phyloP scores from a whole-genome alignment of 257 asterid genomes.

The Paulownia fortunei region DNA sequence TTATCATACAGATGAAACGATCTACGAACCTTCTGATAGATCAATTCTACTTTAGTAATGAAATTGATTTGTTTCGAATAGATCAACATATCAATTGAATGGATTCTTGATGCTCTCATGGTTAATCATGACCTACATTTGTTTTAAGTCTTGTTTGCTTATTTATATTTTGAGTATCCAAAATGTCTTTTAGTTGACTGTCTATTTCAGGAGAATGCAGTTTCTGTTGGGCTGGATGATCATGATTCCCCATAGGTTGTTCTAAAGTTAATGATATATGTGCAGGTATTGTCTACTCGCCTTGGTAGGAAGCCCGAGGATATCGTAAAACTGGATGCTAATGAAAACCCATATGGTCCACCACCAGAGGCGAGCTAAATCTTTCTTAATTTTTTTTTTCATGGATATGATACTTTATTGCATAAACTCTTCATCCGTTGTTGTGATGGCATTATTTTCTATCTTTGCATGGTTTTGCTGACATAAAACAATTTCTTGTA shows the following conservation, averaged over 20 bases:
- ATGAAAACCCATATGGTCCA: constrained; percentile 98
- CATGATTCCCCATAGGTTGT: not conserved
- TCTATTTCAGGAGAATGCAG: not conserved
- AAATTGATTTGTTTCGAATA: not conserved
- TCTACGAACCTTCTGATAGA: not conserved
- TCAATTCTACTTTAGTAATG: not conserved
- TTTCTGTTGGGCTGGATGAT: constrained; percentile 40
- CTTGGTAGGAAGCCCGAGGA: constrained; percentile 98
- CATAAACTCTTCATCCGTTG: not conserved
- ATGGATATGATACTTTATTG: not conserved
- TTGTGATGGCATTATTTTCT: constrained; percentile 2
- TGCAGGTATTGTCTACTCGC: constrained; percentile 85
- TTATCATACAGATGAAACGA: too few relatives aligned
- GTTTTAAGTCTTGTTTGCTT: not conserved
- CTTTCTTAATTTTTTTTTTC: constrained; percentile 1
- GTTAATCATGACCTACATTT: too few relatives aligned
- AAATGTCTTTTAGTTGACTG: not conserved
- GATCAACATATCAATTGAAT: not conserved
- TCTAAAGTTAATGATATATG: constrained; percentile 19
- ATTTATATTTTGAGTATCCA: not conserved
- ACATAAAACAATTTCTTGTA: constrained; percentile 40
- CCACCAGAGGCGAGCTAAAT: constrained; percentile 83
- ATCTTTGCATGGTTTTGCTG: constrained; percentile 19
- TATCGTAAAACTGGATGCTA: constrained; percentile 88
- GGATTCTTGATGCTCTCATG: not conserved